phyloP scores from a whole-genome alignment of 108 stramenopile genomes.

The Craspedostauros australis region DNA sequence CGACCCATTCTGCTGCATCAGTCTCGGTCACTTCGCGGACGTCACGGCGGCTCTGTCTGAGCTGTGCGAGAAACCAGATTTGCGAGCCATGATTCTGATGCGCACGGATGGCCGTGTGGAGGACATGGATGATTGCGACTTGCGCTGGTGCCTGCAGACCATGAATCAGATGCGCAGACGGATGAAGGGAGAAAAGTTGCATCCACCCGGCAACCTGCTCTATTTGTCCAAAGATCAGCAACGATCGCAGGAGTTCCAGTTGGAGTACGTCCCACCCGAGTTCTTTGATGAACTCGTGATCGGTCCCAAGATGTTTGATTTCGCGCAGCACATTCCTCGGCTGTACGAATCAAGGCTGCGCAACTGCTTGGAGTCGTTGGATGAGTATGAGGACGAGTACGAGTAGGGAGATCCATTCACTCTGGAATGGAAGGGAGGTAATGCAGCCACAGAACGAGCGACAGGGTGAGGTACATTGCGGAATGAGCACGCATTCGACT shows the following conservation, averaged over 20 bases:
- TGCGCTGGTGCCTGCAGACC: constrained; percentile 33
- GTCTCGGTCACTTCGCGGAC: constrained; percentile 68
- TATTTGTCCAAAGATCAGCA: constrained; percentile 9
- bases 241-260: not conserved
- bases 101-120: constrained; percentile 20
- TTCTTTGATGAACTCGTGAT: constrained; percentile 36
- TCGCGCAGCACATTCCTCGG: constrained; percentile 53
- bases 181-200: constrained; percentile 48
- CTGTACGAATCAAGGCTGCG: constrained; percentile 44
- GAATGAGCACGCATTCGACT: too few relatives aligned
- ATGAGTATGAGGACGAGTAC: too few relatives aligned
- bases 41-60: constrained; percentile 34
- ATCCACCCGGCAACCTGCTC: constrained; percentile 52
- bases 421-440: too few relatives aligned
- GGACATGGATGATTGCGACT: constrained; percentile 23
- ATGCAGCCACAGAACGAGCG: too few relatives aligned
- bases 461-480: too few relatives aligned
- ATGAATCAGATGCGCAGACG: constrained; percentile 35
- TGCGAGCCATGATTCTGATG: constrained; percentile 40
- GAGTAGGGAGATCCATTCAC: too few relatives aligned
- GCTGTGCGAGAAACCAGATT: constrained; percentile 49
- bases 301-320: constrained; percentile 61
- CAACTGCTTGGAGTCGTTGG: too few relatives aligned
- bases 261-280: constrained; percentile 15
- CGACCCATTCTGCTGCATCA: constrained; percentile 67